Base-by-base conservation (phyloP, 163 green algal genomes). In the Scenedesmus sp. region DNA sequence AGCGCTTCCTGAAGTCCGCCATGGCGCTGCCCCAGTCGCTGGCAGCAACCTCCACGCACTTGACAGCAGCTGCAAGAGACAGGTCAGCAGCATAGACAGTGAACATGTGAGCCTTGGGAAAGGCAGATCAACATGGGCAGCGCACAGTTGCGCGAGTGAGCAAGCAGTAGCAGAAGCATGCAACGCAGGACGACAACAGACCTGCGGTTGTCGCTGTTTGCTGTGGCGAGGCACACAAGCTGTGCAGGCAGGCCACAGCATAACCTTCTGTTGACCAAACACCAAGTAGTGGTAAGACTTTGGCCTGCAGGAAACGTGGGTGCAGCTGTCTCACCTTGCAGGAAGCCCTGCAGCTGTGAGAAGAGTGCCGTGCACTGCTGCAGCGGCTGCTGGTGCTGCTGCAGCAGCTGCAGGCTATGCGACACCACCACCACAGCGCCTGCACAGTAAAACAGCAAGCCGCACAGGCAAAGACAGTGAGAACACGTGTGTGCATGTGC, bases 21-120 rank as follows among this genome's bases (percentile, higher is more conserved):
- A 91, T 87, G 30, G 79, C 86, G 26, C 89, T 89, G 24, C 42
- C 40, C 93, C 93, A 95, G 53, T 92, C 87, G 82, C 83, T 42
- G 33, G 24, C 16, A 24, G 37, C 33, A 6, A 65, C 53, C 37
- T 82, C 76, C 0, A 91, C 87, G 35, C 76, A 65, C 87, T 86
- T 86, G 12, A 70, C 53, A 22, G 87, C 87, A 49, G 76, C 87
- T 89, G 83, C 73, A 82, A 12, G 18, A 70, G 56, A 70, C 73
- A 46, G 2, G 70, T 44, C 73, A 82, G 73, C 73, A 51, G 16
- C 73, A 82, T 18, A 76, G 37, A 20, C 65, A 37, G 15, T 65
- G 15, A 16, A 26, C 49, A 13, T 20, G 12, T 56, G 15, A 13
- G 49, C 10, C 15, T 56, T 56, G 49, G 15, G 49, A 56, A 56